Conservation (phyloP, 352 stramenopile genomes). For the Blastocystis sp. region DNA sequence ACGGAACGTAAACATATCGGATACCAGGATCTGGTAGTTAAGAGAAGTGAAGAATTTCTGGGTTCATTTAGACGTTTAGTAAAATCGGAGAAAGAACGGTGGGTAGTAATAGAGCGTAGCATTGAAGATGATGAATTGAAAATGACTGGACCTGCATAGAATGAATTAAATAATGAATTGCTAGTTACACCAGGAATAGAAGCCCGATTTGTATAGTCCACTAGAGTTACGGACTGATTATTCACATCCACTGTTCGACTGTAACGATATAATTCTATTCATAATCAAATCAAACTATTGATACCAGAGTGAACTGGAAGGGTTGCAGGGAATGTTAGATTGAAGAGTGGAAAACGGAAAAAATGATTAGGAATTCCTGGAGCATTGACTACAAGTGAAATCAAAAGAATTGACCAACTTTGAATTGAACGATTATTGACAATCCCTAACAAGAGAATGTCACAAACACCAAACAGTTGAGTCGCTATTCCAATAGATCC, state of each 20-base stretch:
- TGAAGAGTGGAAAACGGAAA: slow-evolving; percentile 11
- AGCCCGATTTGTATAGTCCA: not conserved
- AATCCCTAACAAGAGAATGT: slow-evolving; percentile 29
- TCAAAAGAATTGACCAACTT: not conserved
- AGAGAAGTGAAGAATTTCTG: not conserved
- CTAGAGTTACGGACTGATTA: not conserved
- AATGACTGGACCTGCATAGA: not conserved
- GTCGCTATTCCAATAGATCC: slow-evolving; percentile 6
- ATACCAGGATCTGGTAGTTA: not conserved
- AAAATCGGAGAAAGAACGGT: not conserved
- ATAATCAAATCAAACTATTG: not conserved
- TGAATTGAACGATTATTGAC: slow-evolving; percentile 14
- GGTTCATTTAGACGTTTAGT: not conserved
- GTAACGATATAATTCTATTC: not conserved
- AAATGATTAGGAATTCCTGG: slow-evolving; percentile 6
- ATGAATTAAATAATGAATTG: not conserved
- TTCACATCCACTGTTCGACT: not conserved
- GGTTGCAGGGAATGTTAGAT: not conserved
- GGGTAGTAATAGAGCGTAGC: not conserved
- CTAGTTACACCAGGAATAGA: not conserved
- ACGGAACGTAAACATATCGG: not conserved
- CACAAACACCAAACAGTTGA: slow-evolving; percentile 19
- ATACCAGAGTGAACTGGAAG: not conserved
- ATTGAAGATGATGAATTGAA: not conserved
- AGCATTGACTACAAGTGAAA: not conserved